Conservation (phyloP, 2,329 filamentous ascomycete species). For the Pseudomassariella vexata region DNA sequence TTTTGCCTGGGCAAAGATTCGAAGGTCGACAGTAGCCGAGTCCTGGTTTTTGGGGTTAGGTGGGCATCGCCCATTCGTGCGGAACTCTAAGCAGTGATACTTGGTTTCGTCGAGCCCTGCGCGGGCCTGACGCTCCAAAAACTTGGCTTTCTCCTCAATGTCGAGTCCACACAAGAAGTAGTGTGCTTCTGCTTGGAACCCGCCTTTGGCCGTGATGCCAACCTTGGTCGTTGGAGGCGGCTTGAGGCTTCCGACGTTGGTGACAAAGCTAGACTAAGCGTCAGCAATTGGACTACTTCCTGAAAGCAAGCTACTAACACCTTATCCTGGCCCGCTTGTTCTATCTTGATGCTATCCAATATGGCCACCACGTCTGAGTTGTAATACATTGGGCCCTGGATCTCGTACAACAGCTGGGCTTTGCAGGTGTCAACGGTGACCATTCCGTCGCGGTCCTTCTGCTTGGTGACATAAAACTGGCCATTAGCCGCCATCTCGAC, state of each 20-base stretch:
- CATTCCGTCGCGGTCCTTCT: constrained; percentile 13
- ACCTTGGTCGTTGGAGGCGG: constrained; percentile 12
- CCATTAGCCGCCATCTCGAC: constrained; percentile 5
- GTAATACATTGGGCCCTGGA: constrained; percentile 37
- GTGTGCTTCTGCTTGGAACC: constrained; percentile 6
- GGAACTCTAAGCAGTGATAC: constrained; percentile 22
- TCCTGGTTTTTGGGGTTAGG: constrained; percentile 24
- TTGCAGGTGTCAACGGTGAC: constrained; percentile 23
- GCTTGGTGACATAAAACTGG: constrained; percentile 11
- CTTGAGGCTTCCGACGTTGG: too few relatives aligned
- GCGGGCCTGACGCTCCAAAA: constrained; percentile 21
- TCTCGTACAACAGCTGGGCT: constrained; percentile 37
- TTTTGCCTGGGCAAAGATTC: constrained; percentile 32
- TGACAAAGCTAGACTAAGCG: too few relatives aligned
- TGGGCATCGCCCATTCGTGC: constrained; percentile 20
- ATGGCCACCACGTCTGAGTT: constrained; percentile 37
- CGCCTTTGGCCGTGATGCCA: constrained; percentile 2
- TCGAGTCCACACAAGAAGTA: constrained; percentile 6
- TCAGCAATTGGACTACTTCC: too few relatives aligned
- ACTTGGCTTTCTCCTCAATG: constrained; percentile 8
- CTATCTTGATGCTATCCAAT: constrained; percentile 21
- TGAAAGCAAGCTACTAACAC: too few relatives aligned
- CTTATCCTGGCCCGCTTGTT: constrained; percentile 30
- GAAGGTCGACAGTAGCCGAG: constrained; percentile 28
- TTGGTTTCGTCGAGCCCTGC: constrained; percentile 17